phyloP scores from a whole-genome alignment of 1,284 basidiomycete species.

The Cystobasidium sp. region DNA sequence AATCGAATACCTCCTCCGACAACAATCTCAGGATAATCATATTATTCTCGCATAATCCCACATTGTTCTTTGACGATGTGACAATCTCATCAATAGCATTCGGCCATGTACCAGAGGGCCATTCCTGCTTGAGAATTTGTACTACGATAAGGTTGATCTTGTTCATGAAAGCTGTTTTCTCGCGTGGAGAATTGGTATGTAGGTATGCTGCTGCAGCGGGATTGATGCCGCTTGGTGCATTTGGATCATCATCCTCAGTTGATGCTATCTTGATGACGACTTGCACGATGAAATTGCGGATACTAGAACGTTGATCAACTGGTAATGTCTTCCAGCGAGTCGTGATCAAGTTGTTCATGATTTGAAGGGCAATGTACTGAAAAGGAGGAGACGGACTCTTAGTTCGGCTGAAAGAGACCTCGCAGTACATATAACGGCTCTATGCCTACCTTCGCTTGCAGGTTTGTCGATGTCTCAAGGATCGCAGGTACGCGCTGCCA shows the following conservation, averaged over 20 bases:
- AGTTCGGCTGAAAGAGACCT: not conserved
- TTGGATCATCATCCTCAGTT: conserved; percentile 70
- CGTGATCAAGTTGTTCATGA: conserved; percentile 89
- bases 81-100: conserved; percentile 97
- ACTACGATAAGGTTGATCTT: conserved; percentile 97
- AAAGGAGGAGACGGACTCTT: not conserved
- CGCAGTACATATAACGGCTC: not conserved
- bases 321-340: conserved; percentile 97
- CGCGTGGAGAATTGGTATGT: conserved; percentile 63
- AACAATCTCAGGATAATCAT: conserved; percentile 89
- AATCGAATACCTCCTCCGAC: conserved; percentile 99
- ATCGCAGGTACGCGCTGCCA: conserved; percentile 98
- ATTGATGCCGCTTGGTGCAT: not conserved
- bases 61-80: conserved; percentile 92
- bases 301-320: conserved; percentile 89
- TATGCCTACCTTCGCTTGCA: conserved; percentile 81
- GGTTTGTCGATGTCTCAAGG: conserved; percentile 79
- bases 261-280: conserved; percentile 84
- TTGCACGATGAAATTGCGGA: conserved; percentile 95
- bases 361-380: conserved; percentile 91
- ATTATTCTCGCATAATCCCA: conserved; percentile 98
- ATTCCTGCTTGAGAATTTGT: conserved; percentile 98
- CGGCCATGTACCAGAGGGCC: conserved; percentile 90
- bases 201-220: conserved; percentile 37
- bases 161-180: conserved; percentile 94